phyloP scores from a whole-genome alignment of 805 yeast species.

The Candida xiaguanensis region DNA sequence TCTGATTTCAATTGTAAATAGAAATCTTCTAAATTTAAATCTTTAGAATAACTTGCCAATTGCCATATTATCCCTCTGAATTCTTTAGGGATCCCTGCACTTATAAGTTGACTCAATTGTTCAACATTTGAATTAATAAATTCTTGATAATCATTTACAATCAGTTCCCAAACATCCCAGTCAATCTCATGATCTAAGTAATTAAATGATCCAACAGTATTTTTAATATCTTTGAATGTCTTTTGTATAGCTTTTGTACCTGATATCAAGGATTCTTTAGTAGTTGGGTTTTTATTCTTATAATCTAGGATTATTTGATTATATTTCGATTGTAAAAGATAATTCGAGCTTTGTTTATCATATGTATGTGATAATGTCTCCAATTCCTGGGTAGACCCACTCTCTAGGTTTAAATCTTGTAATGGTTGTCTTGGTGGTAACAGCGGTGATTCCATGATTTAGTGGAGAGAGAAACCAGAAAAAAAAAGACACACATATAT shows the following conservation, averaged over 20 bases:
- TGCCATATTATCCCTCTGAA: constrained; percentile 94
- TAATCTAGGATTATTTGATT: constrained; percentile 53
- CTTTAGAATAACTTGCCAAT: constrained; percentile 74
- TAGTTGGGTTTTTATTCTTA: constrained; percentile 45
- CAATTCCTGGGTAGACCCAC: constrained; percentile 10
- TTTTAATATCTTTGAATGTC: constrained; percentile 45
- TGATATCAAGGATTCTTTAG: constrained; percentile 42
- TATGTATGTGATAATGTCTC: constrained; percentile 17
- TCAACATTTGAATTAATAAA: constrained; percentile 63
- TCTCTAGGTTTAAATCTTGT: background rate
- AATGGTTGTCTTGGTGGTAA: constrained; percentile 1
- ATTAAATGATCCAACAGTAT: constrained; percentile 42
- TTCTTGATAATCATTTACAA: constrained; percentile 70
- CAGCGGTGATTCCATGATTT: constrained; percentile 1
- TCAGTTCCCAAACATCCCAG: constrained; percentile 86
- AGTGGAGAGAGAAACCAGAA: background rate
- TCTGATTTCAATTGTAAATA: constrained; percentile 48
- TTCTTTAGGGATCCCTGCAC: constrained; percentile 78
- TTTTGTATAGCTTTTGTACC: constrained; percentile 38
- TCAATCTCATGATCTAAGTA: constrained; percentile 43
- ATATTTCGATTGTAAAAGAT: constrained; percentile 57
- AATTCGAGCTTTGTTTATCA: constrained; percentile 29
- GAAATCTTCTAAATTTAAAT: constrained; percentile 56
- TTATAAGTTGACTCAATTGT: constrained; percentile 56
- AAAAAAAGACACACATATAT: background rate